A percentile compares a stretch with the other conserved stretches of the same genome.
Evolutionary conservation across 805 yeast genomes (phyloP).

Genomic region (Kuraishia ogatae): DNA sequence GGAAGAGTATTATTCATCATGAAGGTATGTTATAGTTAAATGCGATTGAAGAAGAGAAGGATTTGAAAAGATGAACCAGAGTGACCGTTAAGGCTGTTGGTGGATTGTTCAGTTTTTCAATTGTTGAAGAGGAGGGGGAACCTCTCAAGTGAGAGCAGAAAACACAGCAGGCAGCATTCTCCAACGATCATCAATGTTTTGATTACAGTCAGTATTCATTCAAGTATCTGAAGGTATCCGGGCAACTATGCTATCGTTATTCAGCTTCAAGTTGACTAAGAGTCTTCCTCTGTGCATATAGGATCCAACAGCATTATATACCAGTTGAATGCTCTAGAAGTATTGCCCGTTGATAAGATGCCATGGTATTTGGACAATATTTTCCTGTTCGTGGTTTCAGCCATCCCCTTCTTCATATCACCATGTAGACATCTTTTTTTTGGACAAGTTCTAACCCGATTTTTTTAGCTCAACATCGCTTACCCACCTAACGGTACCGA

Average conservation of each 20-base stretch:
- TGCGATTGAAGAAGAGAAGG: neutral
- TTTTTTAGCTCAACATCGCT: constrained; percentile 86
- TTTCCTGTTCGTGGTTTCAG: too few species aligned
- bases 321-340: neutral
- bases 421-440: neutral
- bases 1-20: constrained; percentile 15
- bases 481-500: constrained; percentile 99
- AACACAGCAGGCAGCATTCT: too few species aligned
- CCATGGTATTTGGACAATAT: neutral
- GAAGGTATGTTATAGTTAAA: constrained; percentile 13
- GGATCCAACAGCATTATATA: neutral
- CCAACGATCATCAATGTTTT: neutral
- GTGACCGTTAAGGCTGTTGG: neutral
- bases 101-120: neutral
- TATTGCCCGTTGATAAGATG: too few species aligned
- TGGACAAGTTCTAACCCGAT: constrained; percentile 5
- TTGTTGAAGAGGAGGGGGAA: neutral
- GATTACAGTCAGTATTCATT: neutral
- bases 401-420: neutral
- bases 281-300: neutral
- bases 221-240: neutral
- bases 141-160: too few species aligned
- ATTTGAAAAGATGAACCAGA: neutral
- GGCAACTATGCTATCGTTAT: neutral
- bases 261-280: neutral